Base-by-base conservation (phyloP, 116 monocot species). In the Zostera marina region DNA sequence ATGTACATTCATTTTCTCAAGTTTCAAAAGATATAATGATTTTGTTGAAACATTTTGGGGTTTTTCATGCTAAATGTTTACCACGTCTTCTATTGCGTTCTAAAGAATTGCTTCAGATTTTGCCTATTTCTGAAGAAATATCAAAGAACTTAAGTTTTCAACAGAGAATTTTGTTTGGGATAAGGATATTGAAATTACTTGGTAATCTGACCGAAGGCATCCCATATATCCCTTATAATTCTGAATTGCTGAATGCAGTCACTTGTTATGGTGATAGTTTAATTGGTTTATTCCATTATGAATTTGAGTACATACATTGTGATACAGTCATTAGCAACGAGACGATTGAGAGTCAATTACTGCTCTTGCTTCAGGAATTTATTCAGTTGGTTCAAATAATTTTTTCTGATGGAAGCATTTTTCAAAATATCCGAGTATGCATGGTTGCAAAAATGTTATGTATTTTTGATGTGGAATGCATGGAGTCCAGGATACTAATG, bases 321-420 rank as follows among this genome's bases (percentile, higher is more conserved):
- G 79, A 81, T 63, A 43, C 48, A 47, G 44, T 56, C 5, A 47
- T 54, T 43, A 49, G 15, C 19, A 75, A 48, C 32, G 60, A 72
- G 66, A 69, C 62, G 41, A 16, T 74, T 47, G 74, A 70, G 22
- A 64, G 65, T 54, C 59, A 77, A 14, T 42, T 75, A 16, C 57
- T 98, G 41, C 67, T 70, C 20, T 74, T 86, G 51, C 17, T 98
- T n/a, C 90, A 98, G 62, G 90, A 98, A 60, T 82, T 83, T 69
- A 72, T 85, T 19, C 66, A 76, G 24, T 66, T 98, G 66, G 74
- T 79, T 13, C 71, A 74, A 53, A 60, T 69, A 56, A 42, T 70
- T 15, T 82, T 80, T 65, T 64, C 47, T 47, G 66, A 85, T 65
- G 68, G 64, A 58, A 48, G 54, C 47, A 66, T 86, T n/a, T 72